Percentiles rank a stretch among this genome's conserved stretches.
phyloP scores from a whole-genome alignment of 169 alveolate species.

The Plasmodium cynomolgi region DNA sequence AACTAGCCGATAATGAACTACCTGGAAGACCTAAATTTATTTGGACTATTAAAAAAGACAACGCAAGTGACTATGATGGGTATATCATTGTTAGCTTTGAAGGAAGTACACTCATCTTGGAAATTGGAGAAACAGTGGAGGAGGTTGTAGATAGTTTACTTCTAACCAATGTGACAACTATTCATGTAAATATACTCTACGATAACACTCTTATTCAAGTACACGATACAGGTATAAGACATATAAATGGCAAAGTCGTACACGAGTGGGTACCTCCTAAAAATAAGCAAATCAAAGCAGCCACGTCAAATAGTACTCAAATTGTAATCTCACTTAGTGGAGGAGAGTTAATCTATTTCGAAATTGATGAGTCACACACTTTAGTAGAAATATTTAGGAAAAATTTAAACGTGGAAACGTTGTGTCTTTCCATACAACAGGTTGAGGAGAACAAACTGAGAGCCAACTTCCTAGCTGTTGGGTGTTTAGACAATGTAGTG shows the following conservation, averaged over 20 bases:
- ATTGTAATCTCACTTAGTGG: conserved; percentile 93
- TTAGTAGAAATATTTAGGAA: conserved; percentile 89
- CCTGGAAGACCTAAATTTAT: conserved; percentile 98
- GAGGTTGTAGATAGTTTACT: conserved; percentile 94
- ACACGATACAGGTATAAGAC: conserved; percentile 92
- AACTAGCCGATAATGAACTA: conserved; percentile 94
- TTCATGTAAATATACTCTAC: conserved; percentile 87
- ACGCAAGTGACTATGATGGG: conserved; percentile 84
- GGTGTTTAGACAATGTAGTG: conserved; percentile 95
- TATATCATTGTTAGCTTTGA: conserved; percentile 95
- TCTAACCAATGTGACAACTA: conserved; percentile 88
- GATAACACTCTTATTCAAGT: conserved; percentile 94
- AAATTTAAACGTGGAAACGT: conserved; percentile 87
- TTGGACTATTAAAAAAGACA: conserved; percentile 93
- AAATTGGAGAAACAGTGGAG: conserved; percentile 94
- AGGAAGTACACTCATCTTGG: conserved; percentile 94
- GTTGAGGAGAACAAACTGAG: conserved; percentile 92
- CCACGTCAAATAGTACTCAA: conserved; percentile 93
- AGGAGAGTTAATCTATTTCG: conserved; percentile 95
- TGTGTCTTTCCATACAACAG: conserved; percentile 92
- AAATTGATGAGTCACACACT: conserved; percentile 91
- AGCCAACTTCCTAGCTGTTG: conserved; percentile 96
- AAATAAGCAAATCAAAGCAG: conserved; percentile 89
- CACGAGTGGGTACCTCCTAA: conserved; percentile 89
- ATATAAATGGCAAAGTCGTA: conserved; percentile 83